A percentile compares a stretch with the other conserved stretches of the same genome.
Evolutionary conservation across 176 grass and related monocot species (phyloP).

Genomic region (Carex cristatella): DNA sequence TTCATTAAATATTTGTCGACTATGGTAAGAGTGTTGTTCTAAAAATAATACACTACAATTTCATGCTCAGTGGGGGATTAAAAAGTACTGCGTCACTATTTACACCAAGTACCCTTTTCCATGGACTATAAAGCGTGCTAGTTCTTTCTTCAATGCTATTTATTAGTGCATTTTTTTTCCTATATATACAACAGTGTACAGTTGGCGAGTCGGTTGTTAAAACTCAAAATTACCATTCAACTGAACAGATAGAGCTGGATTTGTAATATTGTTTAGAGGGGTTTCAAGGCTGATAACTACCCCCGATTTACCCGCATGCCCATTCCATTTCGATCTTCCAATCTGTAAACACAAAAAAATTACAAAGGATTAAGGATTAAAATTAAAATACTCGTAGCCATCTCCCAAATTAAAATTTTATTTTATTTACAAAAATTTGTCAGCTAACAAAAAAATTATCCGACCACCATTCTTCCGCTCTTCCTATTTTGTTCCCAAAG

Average conservation of each 20-base stretch:
- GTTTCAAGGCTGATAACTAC: constrained; percentile 69
- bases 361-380: background rate
- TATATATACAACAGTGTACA: constrained; percentile 49
- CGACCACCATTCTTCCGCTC: background rate
- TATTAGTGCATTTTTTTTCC: constrained; percentile 7
- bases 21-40: background rate
- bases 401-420: background rate
- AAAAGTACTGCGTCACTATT: constrained; percentile 8
- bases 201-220: constrained; percentile 19
- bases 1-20: background rate
- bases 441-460: background rate
- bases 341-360: constrained; percentile 36
- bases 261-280: constrained; percentile 55
- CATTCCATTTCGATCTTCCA: constrained; percentile 94
- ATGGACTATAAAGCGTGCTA: background rate
- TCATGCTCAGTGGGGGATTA: background rate
- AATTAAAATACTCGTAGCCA: background rate
- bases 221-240: constrained; percentile 80
- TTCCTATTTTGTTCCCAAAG: background rate
- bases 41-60: background rate
- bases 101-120: background rate
- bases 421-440: background rate
- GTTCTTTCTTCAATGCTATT: background rate
- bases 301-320: constrained; percentile 64
- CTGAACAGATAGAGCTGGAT: constrained; percentile 67